These are phyloP conservation scores for Sclerotinia sclerotiorum DNA, from an alignment of 2,329 filamentous ascomycete genomes.

Conservation along the genomic window DNA sequence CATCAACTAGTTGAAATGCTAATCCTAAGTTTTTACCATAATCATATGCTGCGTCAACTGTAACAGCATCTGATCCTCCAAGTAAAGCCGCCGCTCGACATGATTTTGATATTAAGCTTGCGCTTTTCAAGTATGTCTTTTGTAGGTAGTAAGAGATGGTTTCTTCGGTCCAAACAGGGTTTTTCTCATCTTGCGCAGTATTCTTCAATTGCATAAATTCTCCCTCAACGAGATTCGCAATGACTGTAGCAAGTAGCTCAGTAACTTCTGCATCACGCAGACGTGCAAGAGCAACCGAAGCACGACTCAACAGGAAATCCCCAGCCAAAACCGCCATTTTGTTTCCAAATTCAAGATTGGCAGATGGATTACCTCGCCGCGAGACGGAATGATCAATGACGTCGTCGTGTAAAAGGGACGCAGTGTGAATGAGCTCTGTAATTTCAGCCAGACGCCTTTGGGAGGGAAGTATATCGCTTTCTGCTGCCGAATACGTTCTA, in stretches of 20 bases:
- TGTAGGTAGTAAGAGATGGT: conserved; percentile 91
- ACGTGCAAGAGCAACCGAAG: conserved; percentile 88
- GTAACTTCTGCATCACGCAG: conserved; percentile 91
- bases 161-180: conserved; percentile 83
- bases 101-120: conserved; percentile 92
- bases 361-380: conserved; percentile 79
- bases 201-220: conserved; percentile 99
- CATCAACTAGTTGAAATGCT: conserved; percentile 96
- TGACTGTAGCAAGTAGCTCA: conserved; percentile 91
- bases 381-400: conserved; percentile 92
- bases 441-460: conserved; percentile 94
- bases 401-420: conserved; percentile 94
- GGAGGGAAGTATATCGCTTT: conserved; percentile 79
- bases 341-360: conserved; percentile 95
- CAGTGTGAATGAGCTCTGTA: conserved; percentile 95
- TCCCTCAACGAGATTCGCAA: conserved; percentile 95
- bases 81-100: conserved; percentile 87
- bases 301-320: conserved; percentile 91
- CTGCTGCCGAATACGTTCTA: conserved; percentile 41
- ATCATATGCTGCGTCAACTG: conserved; percentile 85
- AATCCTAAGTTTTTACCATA: conserved; percentile 94
- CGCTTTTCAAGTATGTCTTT: conserved; percentile 97
- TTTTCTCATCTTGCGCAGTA: conserved; percentile 81
- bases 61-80: conserved; percentile 71
- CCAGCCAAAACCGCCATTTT: conserved; percentile 98